Conservation (phyloP, 2,329 filamentous ascomycete genomes). For the Alternaria infectoria region DNA sequence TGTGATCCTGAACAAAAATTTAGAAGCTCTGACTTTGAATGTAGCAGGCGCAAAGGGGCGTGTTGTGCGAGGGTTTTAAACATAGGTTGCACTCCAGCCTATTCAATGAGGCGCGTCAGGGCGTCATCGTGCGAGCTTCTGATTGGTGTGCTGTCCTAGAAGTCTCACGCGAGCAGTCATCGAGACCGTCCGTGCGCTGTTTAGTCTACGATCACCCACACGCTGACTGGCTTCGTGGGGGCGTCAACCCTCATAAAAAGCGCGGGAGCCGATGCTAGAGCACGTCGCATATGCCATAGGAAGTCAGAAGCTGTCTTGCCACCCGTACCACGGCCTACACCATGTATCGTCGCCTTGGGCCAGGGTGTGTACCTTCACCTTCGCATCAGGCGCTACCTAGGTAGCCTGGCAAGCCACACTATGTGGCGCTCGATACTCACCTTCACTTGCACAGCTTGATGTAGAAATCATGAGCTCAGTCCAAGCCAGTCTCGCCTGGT, state of each 20-base stretch:
- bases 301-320: not conserved
- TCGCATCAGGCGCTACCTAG: not conserved
- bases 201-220: constrained; percentile 7
- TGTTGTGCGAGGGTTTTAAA: constrained; percentile 17
- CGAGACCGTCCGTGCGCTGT: constrained; percentile 14
- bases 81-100: constrained; percentile 13
- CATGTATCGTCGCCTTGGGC: not conserved
- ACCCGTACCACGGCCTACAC: not conserved
- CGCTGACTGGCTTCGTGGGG: constrained; percentile 18
- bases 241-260: not conserved
- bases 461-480: not conserved
- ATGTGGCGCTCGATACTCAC: not conserved
- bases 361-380: constrained; percentile 17
- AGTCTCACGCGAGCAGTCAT: constrained; percentile 27
- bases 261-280: not conserved
- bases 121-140: constrained; percentile 16
- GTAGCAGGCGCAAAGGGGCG: constrained; percentile 1
- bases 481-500: not conserved
- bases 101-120: constrained; percentile 16
- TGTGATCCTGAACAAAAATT: not conserved
- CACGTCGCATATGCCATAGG: not conserved
- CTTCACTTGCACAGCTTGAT: constrained; percentile 15
- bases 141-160: constrained; percentile 16
- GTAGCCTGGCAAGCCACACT: not conserved
- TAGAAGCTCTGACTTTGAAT: constrained; percentile 2